Evolutionary conservation across 1,284 basidiomycete species (phyloP), one percentile per base, ranked within the genome.

Genomic region (Rhodotorula mucilaginosa): DNA sequence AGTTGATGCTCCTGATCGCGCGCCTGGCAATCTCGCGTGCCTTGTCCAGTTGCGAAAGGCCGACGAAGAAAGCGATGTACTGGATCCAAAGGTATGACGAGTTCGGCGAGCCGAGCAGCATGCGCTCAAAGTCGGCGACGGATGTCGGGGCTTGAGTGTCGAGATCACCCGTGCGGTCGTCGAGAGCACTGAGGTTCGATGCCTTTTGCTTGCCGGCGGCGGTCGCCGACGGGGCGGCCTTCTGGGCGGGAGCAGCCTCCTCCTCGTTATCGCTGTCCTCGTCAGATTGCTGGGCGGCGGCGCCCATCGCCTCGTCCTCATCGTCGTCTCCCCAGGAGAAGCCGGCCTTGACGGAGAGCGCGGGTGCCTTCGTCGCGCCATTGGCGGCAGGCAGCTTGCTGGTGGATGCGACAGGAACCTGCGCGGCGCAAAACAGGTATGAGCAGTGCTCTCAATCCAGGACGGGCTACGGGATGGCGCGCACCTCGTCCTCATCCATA

Each of bases 51-150:
- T 99, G 96, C 58, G 94, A 93, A 21, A 99, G 87, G 77, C 95
- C 93, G 7, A 99, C 85, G 76, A 96, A 92, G 87, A 98, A 97
- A 8, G 95, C 96, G 93, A 99, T 98, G 82, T 96, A 99, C 81
- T 97, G 96, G 73, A 99, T 90, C 97, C 97, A 99, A 56, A 99
- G 86, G 83, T 90, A 97, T 0, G 97, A 99, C 19, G 93, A 97
- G 81, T 97, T 94, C 6, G 97, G 97, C 0, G 95, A 96, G n/a
- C 92, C 91, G 44, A 98, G 86, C 49, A 99, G 86, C 29, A 94
- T 84, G 21, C 97, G 89, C 82, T 99, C 97, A 79, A 97, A 99
- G 80, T 99, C 96, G 60, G 90, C 87, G 69, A 90, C 90, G 1
- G 96, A 97, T 80, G 94, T 90, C 2, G 96, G 95, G n/a, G 84